Conservation (phyloP, 1,284 basidiomycete species). For the Somion occarium region DNA sequence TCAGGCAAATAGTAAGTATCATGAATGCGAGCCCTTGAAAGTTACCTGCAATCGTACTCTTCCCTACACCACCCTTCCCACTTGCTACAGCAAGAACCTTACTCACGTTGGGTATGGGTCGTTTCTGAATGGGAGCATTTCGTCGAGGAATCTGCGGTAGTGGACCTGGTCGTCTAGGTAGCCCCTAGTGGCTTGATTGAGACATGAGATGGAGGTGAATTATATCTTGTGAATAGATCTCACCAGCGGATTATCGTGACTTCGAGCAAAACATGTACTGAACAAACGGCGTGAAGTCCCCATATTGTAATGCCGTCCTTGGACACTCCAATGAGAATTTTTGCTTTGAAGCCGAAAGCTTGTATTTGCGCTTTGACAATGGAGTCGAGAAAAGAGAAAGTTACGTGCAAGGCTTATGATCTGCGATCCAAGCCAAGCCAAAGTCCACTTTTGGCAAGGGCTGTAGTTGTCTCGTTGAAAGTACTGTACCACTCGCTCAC, state of each 20-base stretch:
- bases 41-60: slow-evolving; percentile 88
- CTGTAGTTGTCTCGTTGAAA: too few relatives aligned
- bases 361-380: too few relatives aligned
- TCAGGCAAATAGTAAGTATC: neutral
- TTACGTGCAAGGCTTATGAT: too few relatives aligned
- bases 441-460: too few relatives aligned
- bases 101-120: slow-evolving; percentile 61
- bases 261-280: neutral
- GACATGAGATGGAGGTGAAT: neutral
- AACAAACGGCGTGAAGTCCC: neutral
- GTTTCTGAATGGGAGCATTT: slow-evolving; percentile 48
- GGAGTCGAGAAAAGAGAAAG: too few relatives aligned
- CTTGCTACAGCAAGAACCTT: slow-evolving; percentile 85
- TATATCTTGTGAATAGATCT: slow-evolving; percentile 4
- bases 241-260: slow-evolving; percentile 45
- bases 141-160: slow-evolving; percentile 61
- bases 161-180: slow-evolving; percentile 39
- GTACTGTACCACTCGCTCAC: too few relatives aligned
- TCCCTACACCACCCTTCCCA: slow-evolving; percentile 97
- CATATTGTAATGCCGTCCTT: neutral
- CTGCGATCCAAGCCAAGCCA: too few relatives aligned
- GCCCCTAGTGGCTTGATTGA: slow-evolving; percentile 35
- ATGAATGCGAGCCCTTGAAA: slow-evolving; percentile 1
- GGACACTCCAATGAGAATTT: too few relatives aligned
- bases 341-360: too few relatives aligned